These are phyloP conservation scores for Trichophyton verrucosum DNA, from an alignment of 2,329 filamentous ascomycete genomes.

Conservation along the genomic window DNA sequence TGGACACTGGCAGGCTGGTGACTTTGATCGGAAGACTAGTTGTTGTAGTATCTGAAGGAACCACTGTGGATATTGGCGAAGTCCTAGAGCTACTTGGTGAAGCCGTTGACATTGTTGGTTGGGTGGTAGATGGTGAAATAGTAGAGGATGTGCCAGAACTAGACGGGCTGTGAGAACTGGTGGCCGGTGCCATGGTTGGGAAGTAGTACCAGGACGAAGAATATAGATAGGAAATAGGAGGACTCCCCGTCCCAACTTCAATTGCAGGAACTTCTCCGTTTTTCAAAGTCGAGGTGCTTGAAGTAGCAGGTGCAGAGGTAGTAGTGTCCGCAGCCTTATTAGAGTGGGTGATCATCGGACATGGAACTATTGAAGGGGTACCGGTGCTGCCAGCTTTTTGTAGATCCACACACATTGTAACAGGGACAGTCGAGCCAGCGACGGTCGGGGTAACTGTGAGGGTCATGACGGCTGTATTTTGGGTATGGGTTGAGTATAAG, in stretches of 20 bases:
- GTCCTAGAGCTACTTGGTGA: background rate
- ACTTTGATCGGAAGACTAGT: background rate
- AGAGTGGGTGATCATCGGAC: background rate
- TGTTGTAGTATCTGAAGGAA: background rate
- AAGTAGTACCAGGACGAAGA: background rate
- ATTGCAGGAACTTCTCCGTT: background rate
- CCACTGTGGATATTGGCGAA: background rate
- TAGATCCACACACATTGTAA: slow-evolving; percentile 9
- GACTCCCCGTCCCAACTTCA: background rate
- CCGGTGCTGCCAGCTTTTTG: slow-evolving; percentile 1
- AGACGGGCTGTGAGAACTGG: background rate
- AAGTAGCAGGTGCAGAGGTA: background rate
- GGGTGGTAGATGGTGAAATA: background rate
- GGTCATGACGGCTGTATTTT: slow-evolving; percentile 6
- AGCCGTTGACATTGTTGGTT: background rate
- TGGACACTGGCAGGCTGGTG: background rate
- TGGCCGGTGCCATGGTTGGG: background rate
- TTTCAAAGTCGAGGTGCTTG: background rate
- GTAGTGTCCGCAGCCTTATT: background rate
- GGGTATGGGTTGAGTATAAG: background rate
- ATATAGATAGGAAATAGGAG: background rate
- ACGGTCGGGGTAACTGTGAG: slow-evolving; percentile 7
- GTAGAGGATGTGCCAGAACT: background rate
- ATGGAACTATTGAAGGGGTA: background rate
- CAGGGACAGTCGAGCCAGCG: background rate